Evolutionary conservation across 1,139 yeast genomes (phyloP).

Genomic region (Candida tetrigidarum): DNA sequence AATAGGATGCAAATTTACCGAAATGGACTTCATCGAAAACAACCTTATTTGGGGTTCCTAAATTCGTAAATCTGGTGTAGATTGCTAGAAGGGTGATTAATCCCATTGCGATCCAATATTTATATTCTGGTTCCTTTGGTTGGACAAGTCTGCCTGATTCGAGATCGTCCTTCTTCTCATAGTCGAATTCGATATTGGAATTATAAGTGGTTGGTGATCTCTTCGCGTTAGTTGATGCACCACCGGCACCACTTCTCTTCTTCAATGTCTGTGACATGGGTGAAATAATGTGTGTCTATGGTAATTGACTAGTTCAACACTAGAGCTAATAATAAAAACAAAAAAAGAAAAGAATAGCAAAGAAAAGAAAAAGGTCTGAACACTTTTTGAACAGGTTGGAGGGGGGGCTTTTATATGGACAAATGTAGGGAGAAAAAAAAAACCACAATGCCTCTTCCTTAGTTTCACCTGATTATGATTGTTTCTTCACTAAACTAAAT

Average conservation of each 20-base stretch:
- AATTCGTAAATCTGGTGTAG: constrained; percentile 68
- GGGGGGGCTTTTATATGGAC: not conserved
- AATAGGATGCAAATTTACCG: constrained; percentile 93
- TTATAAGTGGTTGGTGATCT: constrained; percentile 13
- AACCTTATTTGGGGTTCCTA: constrained; percentile 80
- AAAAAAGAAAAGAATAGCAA: not conserved
- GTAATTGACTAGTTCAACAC: not conserved
- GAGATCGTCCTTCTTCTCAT: constrained; percentile 7
- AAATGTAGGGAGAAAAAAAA: constrained; percentile 6
- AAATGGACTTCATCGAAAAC: constrained; percentile 99
- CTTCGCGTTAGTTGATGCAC: constrained; percentile 16
- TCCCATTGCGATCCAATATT: constrained; percentile 47
- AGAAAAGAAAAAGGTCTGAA: not conserved
- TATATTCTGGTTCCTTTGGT: constrained; percentile 30
- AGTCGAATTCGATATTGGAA: constrained; percentile 8
- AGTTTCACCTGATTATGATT: constrained; percentile 6
- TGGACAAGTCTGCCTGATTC: constrained; percentile 9
- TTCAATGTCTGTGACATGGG: constrained; percentile 20
- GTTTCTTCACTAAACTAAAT: not conserved
- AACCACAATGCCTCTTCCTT: not conserved
- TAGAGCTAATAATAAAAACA: not conserved
- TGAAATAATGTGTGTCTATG: not conserved
- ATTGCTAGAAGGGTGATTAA: constrained; percentile 69
- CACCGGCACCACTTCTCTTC: constrained; percentile 30
- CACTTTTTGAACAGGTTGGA: too few relatives aligned